Evolutionary conservation across 2,329 filamentous ascomycete genomes (phyloP), one percentile per base, ranked within the genome.

Genomic region (Cladosporium halotolerans): DNA sequence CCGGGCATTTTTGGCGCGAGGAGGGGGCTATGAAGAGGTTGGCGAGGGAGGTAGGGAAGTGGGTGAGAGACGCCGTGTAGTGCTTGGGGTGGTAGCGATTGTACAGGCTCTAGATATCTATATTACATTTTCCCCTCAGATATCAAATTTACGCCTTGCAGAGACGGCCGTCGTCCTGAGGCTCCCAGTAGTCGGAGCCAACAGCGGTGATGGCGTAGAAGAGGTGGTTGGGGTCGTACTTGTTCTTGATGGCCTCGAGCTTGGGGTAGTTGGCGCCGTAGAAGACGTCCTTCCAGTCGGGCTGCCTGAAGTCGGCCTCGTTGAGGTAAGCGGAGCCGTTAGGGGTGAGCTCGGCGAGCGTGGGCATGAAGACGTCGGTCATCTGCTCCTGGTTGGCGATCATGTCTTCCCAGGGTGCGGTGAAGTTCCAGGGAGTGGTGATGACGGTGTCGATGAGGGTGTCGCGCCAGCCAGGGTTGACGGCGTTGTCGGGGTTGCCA

Each of bases 1-100:
- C 76, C 4, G 77, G 76, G 0, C 79, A 82, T 61, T 77, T 77
- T 57, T 77, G 74, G 75, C 68, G 68, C 4, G 73, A 75, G 55
- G 52, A 61, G 2, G 71, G 70, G 0, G 72, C 67, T 13, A 61
- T 65, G 60, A 50, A 54, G 40, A 54, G 19, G 13, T 53, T 71
- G 45, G 60, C 50, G 48, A 9, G 55, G 49, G 31, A 19, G 13
- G 31, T 51, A 31, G 16, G 5, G 14, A 16, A 34, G 11, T 51
- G 48, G 48, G 32, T 36, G 5, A 44, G 32, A 36, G 48, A 44
- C n/a, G 32, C 33, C 10, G n/a, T 32, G 31, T 51, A 31, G 43
- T 19, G 10, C 54, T 69, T n/a, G 52, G 33, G 36, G 16, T 2
- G n/a, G 10, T 39, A 39, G 36, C 36, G 36, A 39, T n/a, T 9